Evolutionary conservation across 805 yeast genomes (phyloP), one percentile per base, ranked within the genome.

Genomic region (Saccharomycopsis lassenensis): DNA sequence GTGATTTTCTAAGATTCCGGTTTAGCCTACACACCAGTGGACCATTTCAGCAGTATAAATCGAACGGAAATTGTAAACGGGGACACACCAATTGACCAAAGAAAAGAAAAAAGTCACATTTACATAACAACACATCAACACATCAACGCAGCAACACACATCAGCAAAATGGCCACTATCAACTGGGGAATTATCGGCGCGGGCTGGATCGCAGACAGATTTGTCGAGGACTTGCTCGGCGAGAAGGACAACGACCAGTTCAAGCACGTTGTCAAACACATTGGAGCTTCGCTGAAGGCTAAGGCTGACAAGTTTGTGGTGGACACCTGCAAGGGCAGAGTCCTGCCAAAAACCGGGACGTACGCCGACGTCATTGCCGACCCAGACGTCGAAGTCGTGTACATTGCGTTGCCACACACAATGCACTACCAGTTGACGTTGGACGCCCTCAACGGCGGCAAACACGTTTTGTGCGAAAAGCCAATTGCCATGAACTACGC

Each of bases 381-480:
- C 43, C 48, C 57, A 2, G 54, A 61, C 3, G 59, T 71, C 26
- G 68, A 71, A 36, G 56, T 64, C n/a, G 59, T 72, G 26, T 72
- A 72, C 46, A 55, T 72, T 25, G 77, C 74, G 2, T 59, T 73
- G 7, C 77, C 77, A 3, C 77, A 72, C 54, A 54, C 61, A 11
- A 55, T 61, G 46, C 78, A 72, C 50, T 59, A 63, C 35, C 67
- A 64, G 29, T 66, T 63, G 40, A 64, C 63, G 5, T 48, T 61
- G 35, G 44, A 51, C 30, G 68, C 72, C 6, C 52, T 71, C 36
- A 49, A 56, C 14, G 56, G 61, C 29, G 69, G 63, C 16, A 65
- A 67, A 41, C 68, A 69, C 48, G 73, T 71, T 15, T 54, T 72
- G 31, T 66, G 73, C 47, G 78, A 72, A 42, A 72, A 72, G 49